Evolutionary conservation across 2,329 filamentous ascomycete species (phyloP).

Genomic region (Davidsoniella neocaledoniae): DNA sequence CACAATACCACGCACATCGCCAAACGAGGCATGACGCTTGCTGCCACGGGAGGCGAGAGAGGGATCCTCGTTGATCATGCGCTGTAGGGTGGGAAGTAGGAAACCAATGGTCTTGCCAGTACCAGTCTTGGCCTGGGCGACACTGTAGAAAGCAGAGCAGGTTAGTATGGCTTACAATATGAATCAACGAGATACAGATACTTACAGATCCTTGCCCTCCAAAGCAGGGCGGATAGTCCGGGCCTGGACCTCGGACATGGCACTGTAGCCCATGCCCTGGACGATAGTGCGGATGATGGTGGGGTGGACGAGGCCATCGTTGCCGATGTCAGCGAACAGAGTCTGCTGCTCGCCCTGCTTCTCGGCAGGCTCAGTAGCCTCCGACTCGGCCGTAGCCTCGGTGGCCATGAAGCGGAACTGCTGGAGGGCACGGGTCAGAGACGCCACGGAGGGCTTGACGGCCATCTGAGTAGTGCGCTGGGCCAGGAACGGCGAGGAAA

Average conservation of each 20-base stretch:
- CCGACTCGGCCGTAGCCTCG: conserved; percentile 10
- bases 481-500: conserved; percentile 6
- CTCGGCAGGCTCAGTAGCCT: not conserved
- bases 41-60: conserved; percentile 33
- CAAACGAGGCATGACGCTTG: conserved; percentile 23
- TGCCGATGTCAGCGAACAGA: conserved; percentile 28
- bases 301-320: conserved; percentile 36
- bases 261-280: conserved; percentile 54
- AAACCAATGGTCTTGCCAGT: conserved; percentile 95
- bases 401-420: conserved; percentile 12
- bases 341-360: conserved; percentile 17
- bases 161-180: not conserved
- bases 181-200: conserved; percentile 12
- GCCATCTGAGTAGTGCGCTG: conserved; percentile 4
- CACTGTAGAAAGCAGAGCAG: conserved; percentile 25
- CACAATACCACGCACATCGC: conserved; percentile 52
- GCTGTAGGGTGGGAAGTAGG: conserved; percentile 69
- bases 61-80: conserved; percentile 50
- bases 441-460: conserved; percentile 6
- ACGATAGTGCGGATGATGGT: conserved; percentile 54
- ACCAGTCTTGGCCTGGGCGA: conserved; percentile 91
- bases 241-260: conserved; percentile 85
- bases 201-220: conserved; percentile 68
- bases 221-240: conserved; percentile 69
- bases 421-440: conserved; percentile 11